Percentiles rank a stretch among this genome's conserved stretches.
These are phyloP conservation scores for Globisporangium takayamanum DNA, from an alignment of 352 stramenopile genomes.

Conservation along the genomic window DNA sequence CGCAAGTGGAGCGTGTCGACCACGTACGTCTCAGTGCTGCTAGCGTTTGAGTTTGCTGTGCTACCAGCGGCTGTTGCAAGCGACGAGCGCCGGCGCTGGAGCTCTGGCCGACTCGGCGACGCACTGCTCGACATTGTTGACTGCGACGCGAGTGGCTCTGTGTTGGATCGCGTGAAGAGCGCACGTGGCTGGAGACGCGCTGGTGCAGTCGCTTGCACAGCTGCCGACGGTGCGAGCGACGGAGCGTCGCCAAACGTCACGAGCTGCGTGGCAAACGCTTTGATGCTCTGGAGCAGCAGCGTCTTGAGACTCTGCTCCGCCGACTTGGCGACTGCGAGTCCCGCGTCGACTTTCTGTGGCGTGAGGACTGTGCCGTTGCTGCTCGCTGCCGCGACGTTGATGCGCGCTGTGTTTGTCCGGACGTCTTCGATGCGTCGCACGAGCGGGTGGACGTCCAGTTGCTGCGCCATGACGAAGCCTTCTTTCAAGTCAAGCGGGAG, in stretches of 20 bases:
- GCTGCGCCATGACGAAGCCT: constrained; percentile 55
- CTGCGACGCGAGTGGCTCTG: constrained; percentile 1
- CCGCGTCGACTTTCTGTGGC: constrained; percentile 17
- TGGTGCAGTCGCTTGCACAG: neutral
- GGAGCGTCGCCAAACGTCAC: constrained; percentile 54
- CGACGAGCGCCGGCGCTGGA: constrained; percentile 23
- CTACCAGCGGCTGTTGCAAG: constrained; percentile 27
- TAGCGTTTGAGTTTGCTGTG: neutral
- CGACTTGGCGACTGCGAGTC: constrained; percentile 25
- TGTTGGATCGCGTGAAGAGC: constrained; percentile 10
- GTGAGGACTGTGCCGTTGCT: neutral
- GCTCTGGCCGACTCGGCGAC: neutral
- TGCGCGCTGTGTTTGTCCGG: constrained; percentile 43
- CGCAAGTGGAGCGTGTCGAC: constrained; percentile 61
- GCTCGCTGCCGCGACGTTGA: constrained; percentile 9
- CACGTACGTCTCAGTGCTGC: constrained; percentile 47
- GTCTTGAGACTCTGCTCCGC: constrained; percentile 50
- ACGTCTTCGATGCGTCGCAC: constrained; percentile 52
- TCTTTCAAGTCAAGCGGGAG: constrained; percentile 59
- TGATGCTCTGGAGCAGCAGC: constrained; percentile 47
- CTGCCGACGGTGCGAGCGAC: neutral
- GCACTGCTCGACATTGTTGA: neutral
- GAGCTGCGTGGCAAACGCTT: constrained; percentile 44
- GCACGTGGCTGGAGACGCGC: neutral
- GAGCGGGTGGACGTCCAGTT: constrained; percentile 57